Conservation (phyloP, 352 stramenopile species). For the Thalassiosira hispida region DNA sequence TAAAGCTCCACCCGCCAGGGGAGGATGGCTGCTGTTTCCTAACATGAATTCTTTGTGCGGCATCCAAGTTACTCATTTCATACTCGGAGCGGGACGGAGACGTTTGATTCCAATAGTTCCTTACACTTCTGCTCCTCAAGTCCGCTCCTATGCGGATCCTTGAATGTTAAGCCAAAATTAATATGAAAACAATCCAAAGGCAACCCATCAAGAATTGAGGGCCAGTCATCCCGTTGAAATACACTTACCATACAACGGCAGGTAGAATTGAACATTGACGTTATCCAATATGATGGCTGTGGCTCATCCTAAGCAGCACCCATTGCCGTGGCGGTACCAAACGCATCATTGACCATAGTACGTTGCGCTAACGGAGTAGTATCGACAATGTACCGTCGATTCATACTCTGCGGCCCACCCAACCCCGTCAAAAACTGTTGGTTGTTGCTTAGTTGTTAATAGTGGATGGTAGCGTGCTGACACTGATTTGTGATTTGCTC, state of each 20-base stretch:
- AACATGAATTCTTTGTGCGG: too few species aligned
- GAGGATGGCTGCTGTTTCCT: too few species aligned
- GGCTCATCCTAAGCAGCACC: slow-evolving; percentile 91
- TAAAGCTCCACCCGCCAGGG: too few species aligned
- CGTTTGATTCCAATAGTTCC: slow-evolving; percentile 14
- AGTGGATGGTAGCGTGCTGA: too few species aligned
- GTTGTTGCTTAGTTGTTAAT: too few species aligned
- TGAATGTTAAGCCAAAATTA: slow-evolving; percentile 58
- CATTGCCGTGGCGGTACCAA: slow-evolving; percentile 91
- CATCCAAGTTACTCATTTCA: slow-evolving; percentile 25
- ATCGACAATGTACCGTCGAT: slow-evolving; percentile 86
- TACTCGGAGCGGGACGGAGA: slow-evolving; percentile 24
- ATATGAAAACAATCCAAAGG: slow-evolving; percentile 63
- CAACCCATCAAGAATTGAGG: slow-evolving; percentile 76
- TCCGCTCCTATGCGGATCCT: slow-evolving; percentile 67
- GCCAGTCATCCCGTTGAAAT: slow-evolving; percentile 75
- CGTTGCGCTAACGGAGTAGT: slow-evolving; percentile 80
- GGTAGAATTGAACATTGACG: slow-evolving; percentile 56
- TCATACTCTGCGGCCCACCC: slow-evolving; percentile 90
- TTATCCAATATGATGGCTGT: slow-evolving; percentile 74
- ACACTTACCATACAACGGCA: slow-evolving; percentile 50
- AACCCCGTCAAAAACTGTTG: slow-evolving; percentile 91
- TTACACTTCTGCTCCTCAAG: slow-evolving; percentile 49
- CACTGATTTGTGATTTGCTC: too few species aligned
- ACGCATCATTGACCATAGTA: slow-evolving; percentile 90